phyloP scores from a whole-genome alignment of 768 basidiomycete genomes.

The Brasilioporus rufonigricans region DNA sequence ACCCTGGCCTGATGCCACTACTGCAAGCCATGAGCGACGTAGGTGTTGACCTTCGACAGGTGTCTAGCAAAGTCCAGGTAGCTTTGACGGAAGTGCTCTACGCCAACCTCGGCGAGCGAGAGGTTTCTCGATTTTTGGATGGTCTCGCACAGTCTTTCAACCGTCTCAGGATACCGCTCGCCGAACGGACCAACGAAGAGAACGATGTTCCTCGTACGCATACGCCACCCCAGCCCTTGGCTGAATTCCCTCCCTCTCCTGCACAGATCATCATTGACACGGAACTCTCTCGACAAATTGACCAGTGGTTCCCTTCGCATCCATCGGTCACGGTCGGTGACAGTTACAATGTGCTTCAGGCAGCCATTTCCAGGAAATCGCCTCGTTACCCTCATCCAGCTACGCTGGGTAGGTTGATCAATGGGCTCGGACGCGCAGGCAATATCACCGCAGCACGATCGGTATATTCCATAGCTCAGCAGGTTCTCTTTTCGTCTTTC shows the following conservation, averaged over 20 bases:
- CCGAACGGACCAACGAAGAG: conserved; percentile 11
- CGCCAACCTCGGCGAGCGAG: conserved; percentile 9
- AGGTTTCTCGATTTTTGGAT: conserved; percentile 26
- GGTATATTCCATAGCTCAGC: conserved; percentile 69
- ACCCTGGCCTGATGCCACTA: conserved; percentile 41
- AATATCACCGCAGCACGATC: conserved; percentile 59
- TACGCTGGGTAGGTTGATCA: conserved; percentile 62
- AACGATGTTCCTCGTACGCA: conserved; percentile 1
- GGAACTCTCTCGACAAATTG: conserved; percentile 29
- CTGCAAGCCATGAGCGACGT: conserved; percentile 39
- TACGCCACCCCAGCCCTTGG: conserved; percentile 11
- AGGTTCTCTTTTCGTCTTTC: conserved; percentile 44
- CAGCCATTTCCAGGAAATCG: conserved; percentile 34
- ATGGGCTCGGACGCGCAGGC: conserved; percentile 60
- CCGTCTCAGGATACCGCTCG: conserved; percentile 20
- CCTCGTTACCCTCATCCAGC: conserved; percentile 51
- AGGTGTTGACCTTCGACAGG: conserved; percentile 29
- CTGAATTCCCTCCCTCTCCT: conserved; percentile 12
- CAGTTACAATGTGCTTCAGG: conserved; percentile 51
- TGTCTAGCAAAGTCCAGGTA: conserved; percentile 20
- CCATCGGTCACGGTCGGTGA: conserved; percentile 28
- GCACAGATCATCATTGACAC: conserved; percentile 23
- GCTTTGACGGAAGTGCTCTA: conserved; percentile 27
- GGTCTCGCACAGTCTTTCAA: conserved; percentile 17
- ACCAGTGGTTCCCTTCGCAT: conserved; percentile 33